Percentiles rank a stretch among this genome's conserved stretches.
phyloP scores from a whole-genome alignment of 208 protist species.

The Trypanosoma congolense region DNA sequence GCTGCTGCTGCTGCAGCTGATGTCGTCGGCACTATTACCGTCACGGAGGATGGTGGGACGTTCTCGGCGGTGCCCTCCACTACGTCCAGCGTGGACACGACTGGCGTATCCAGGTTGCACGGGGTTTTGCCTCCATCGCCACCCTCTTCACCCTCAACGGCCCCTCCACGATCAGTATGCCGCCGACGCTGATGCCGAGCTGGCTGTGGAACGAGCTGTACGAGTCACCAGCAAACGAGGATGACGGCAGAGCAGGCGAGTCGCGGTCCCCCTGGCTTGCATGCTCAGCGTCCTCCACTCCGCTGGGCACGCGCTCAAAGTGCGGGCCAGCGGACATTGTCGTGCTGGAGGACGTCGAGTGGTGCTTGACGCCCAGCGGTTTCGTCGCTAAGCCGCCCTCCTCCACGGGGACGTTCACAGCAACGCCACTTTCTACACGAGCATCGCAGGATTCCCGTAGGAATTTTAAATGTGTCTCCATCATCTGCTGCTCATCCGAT shows the following conservation, averaged over 20 bases:
- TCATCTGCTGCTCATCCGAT: slow-evolving; percentile 21
- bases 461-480: slow-evolving; percentile 53
- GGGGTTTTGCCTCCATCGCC: too few relatives aligned
- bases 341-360: not conserved
- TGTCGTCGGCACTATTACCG: not conserved
- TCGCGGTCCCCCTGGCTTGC: not conserved
- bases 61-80: not conserved
- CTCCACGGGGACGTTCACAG: slow-evolving; percentile 46
- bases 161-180: slow-evolving; percentile 17
- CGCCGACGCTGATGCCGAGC: slow-evolving; percentile 50
- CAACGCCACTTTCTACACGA: slow-evolving; percentile 39
- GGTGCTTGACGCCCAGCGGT: not conserved
- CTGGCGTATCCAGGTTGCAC: not conserved
- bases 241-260: not conserved
- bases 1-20: not conserved
- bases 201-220: slow-evolving; percentile 31
- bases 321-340: not conserved
- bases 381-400: slow-evolving; percentile 45
- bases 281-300: not conserved
- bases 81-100: not conserved
- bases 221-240: not conserved
- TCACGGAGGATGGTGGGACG: not conserved
- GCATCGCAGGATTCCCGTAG: slow-evolving; percentile 62
- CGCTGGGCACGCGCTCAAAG: not conserved
- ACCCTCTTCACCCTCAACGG: not conserved